Evolutionary conservation across 2,329 filamentous ascomycete species (phyloP), one percentile per base, ranked within the genome.

Genomic region (Bipolaris oryzae): DNA sequence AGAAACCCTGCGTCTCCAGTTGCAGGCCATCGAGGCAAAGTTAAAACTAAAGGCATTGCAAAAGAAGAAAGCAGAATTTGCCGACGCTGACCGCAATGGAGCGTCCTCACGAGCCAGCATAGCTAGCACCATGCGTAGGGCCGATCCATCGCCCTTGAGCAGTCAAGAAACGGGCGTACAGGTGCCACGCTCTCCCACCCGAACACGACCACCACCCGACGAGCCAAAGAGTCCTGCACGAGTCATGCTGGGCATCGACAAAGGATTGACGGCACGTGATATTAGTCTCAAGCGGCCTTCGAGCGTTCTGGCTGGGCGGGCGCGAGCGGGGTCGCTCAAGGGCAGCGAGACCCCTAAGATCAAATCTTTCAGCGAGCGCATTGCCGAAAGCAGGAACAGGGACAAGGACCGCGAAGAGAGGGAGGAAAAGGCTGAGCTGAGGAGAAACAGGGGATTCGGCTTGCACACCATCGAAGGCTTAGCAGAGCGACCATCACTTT

Each of bases 31-130:
- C 56, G 89, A 98, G 75, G 92, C 93, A 6, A 88, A 89, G 58
- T 78, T 98, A 50, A 95, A 89, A 76, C 77, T 98, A 62, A 98
- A 97, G 76, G 92, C 89, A 70, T 79, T 98, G 13, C 90, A 95
- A 21, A 85, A 82, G 70, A 78, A 81, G 47, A 68, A 73, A 25
- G 55, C 74, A 59, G 31, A 60, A 5, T 62, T 62, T 9, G 64
- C 48, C 1, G 65, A 69, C 16, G 58, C 47, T 6, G 67, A 72
- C n/a, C 67, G 61, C 23, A 61, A 52, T 42, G 61, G 62, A 28
- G 57, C 59, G 7, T 68, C 65, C 0, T 72, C 71, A 15, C 69
- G 74, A 43, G 66, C 71, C 23, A 58, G 67, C 38, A 70, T 72
- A 18, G 63, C 68, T 23, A 49, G 64, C 18, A 58, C 61, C 31